Evolutionary conservation across 345 rosid genomes (phyloP), one percentile per base, ranked within the genome.

Genomic region (rapeseed (Brassica napus)): DNA sequence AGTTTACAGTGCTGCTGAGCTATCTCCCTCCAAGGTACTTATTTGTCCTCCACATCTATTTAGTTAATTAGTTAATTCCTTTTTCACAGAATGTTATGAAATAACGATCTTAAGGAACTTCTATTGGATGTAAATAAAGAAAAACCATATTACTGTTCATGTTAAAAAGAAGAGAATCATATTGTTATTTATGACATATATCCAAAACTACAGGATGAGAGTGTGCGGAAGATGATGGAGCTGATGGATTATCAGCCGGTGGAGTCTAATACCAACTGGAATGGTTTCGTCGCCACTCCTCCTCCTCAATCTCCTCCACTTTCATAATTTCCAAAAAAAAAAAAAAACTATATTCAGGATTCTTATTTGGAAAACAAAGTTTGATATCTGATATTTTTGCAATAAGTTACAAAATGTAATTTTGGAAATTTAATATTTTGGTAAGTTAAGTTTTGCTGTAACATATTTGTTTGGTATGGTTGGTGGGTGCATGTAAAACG

Each of bases 271-370:
- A 81, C 83, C 60, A 81, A 81, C 2, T 75, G 73, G 76, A 75
- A 15, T 71, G 83, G 83, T 57, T 81, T 30, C 18, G 80, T 81
- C 1, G 83, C 79, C 8, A 65, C 80, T 70, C 80, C 83, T 75
- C 83, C 82, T 89, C 98, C 64, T 82, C 90, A 72, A 83, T 88
- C 75, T 92, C 90, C 37, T 90, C 93, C 82, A 74, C 75, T 49
- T 79, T 3, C 65, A 23, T 49, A 49, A 49, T 49, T 49, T 49
- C 55, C 8, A n/a, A 49, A n/a, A 59, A 62, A 7, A 62, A 7
- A 23, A 23, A 64, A n/a, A n/a, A 31, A 31, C 6, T 16, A 0
- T 12, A 28, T 61, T 61, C 18, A 5, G 1, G 28, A 14, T 49
- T 47, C 16, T 18, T 18, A 1, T 61, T 61, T 31, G 5, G 8